phyloP scores from a whole-genome alignment of 257 asterid species.

The Perilla frutescens region DNA sequence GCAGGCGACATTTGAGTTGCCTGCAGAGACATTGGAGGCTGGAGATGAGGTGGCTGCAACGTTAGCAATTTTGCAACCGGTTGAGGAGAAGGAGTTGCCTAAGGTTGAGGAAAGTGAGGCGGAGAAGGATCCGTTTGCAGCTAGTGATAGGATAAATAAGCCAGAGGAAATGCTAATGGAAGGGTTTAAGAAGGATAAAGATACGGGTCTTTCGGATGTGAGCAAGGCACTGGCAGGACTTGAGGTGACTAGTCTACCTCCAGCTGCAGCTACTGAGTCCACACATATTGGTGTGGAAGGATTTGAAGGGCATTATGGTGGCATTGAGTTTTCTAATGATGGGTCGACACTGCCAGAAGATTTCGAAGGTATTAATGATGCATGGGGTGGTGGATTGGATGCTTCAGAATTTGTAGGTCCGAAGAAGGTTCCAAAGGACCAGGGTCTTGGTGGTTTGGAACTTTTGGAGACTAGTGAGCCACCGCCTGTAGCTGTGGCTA shows the following conservation, averaged over 20 bases:
- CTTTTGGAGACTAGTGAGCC: constrained; percentile 80
- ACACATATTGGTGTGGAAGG: constrained; percentile 97
- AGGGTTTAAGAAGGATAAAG: constrained; percentile 95
- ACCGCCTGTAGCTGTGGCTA: constrained; percentile 60
- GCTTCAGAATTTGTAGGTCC: constrained; percentile 89
- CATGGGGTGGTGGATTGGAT: constrained; percentile 99
- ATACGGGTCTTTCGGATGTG: constrained; percentile 59
- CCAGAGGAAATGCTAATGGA: constrained; percentile 85
- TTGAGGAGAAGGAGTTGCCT: constrained; percentile 71
- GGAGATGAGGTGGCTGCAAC: constrained; percentile 90
- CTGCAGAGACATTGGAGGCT: constrained; percentile 78
- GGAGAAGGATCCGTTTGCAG: constrained; percentile 96
- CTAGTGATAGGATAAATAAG: constrained; percentile 85
- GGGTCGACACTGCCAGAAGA: constrained; percentile 85
- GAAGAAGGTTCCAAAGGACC: constrained; percentile 76
- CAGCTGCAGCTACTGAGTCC: constrained; percentile 91
- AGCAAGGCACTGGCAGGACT: constrained; percentile 88
- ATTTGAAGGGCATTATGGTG: constrained; percentile 97
- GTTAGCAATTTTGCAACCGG: constrained; percentile 58
- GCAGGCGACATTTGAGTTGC: constrained; percentile 72
- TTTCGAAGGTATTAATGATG: constrained; percentile 91
- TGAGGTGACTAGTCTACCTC: constrained; percentile 86
- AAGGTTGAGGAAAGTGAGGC: constrained; percentile 69
- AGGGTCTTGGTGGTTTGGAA: constrained; percentile 97
- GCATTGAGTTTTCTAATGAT: constrained; percentile 83